Conservation (phyloP, 371 early-diverging fungal genomes). For the Syncephalis plumigaleata region DNA sequence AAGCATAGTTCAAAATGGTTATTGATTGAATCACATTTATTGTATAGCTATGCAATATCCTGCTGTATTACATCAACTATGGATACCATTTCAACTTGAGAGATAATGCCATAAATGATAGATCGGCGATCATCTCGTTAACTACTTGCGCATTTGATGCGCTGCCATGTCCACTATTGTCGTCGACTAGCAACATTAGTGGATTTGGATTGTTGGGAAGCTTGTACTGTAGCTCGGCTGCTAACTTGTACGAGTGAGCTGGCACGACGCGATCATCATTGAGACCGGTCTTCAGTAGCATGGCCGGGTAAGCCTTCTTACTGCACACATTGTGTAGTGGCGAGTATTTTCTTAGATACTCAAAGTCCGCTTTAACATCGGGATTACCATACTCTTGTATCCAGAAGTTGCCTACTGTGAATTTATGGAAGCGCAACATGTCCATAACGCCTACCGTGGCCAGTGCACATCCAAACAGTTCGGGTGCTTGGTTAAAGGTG, state of each 20-base stretch:
- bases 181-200: no score
- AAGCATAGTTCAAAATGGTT: no score
- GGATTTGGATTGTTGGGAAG: no score
- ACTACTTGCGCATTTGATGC: neutral
- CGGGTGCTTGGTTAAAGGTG: conserved; percentile 17
- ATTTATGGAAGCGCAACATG: conserved; percentile 32
- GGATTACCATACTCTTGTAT: conserved; percentile 25
- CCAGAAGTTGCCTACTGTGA: conserved; percentile 30
- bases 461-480: conserved; percentile 25
- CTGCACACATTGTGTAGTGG: conserved; percentile 41
- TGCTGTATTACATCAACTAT: no score
- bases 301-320: conserved; percentile 20
- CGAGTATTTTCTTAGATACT: conserved; percentile 22
- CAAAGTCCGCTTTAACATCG: conserved; percentile 20
- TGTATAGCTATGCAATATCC: no score
- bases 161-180: no score
- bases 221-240: no score
- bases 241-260: no score
- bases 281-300: conserved; percentile 17
- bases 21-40: no score
- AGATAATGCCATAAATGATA: neutral
- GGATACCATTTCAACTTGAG: neutral
- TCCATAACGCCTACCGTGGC: conserved; percentile 31
- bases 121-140: conserved; percentile 9
- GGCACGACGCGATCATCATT: conserved; percentile 23